A percentile compares a stretch with the other conserved stretches of the same genome.
phyloP scores from a whole-genome alignment of 352 stramenopile species.

The Elongisporangium undulatum region DNA sequence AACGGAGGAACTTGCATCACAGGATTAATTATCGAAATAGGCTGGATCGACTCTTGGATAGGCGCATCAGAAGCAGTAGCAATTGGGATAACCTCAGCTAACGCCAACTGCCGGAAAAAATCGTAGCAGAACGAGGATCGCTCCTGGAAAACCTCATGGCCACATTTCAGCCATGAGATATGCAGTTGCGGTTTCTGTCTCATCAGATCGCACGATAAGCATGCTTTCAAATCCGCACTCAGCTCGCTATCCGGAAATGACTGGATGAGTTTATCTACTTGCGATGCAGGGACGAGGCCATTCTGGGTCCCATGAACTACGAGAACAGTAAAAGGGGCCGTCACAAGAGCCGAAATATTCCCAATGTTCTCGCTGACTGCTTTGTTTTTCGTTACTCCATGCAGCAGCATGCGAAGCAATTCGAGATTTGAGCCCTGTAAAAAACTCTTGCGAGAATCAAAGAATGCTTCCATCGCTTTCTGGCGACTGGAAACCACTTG shows the following conservation, averaged over 20 bases:
- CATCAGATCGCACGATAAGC: conserved; percentile 5
- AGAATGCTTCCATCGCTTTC: conserved; percentile 45
- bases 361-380: conserved; percentile 14
- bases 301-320: conserved; percentile 61
- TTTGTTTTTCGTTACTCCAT: conserved; percentile 40
- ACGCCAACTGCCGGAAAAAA: conserved; percentile 41
- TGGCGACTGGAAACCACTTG: conserved; percentile 41
- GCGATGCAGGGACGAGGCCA: conserved; percentile 25
- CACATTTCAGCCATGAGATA: conserved; percentile 71
- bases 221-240: conserved; percentile 3
- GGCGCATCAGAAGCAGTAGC: neutral
- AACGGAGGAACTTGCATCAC: neutral
- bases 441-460: conserved; percentile 38
- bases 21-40: neutral
- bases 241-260: conserved; percentile 12
- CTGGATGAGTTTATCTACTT: conserved; percentile 18
- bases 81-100: conserved; percentile 4
- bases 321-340: conserved; percentile 38
- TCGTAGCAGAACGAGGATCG: conserved; percentile 44
- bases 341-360: conserved; percentile 22
- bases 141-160: conserved; percentile 70
- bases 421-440: conserved; percentile 25
- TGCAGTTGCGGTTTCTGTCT: conserved; percentile 19
- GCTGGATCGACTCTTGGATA: neutral
- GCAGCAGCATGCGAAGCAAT: conserved; percentile 31